Conservation (phyloP, 257 asterid genomes). For the Nicotiana otophora region DNA sequence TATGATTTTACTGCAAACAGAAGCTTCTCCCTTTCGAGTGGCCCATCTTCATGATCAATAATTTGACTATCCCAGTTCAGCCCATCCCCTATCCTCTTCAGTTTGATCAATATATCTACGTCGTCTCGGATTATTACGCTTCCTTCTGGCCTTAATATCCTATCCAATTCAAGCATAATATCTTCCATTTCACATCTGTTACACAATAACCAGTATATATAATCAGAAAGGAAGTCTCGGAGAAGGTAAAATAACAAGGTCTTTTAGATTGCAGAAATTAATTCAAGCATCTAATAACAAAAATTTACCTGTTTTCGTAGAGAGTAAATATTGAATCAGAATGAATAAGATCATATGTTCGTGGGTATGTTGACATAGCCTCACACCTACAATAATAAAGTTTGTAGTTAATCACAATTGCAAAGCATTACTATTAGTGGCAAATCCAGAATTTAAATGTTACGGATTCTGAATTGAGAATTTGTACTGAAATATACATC, state of each 20-base stretch:
- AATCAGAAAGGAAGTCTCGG: background rate
- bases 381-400: slow-evolving; percentile 49
- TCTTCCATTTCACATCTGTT: slow-evolving; percentile 71
- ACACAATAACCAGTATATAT: background rate
- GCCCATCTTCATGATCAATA: slow-evolving; percentile 85
- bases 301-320: slow-evolving; percentile 47
- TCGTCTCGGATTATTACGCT: slow-evolving; percentile 73
- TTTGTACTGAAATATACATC: background rate
- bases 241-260: background rate
- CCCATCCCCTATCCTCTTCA: slow-evolving; percentile 66
- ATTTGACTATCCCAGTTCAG: slow-evolving; percentile 75
- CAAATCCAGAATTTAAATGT: background rate
- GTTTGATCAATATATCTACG: slow-evolving; percentile 54
- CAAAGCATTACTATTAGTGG: background rate
- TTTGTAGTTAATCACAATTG: background rate
- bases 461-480: background rate
- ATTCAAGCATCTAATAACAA: background rate
- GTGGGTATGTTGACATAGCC: slow-evolving; percentile 89
- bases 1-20: slow-evolving; percentile 66
- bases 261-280: background rate
- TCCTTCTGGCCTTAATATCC: slow-evolving; percentile 80
- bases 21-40: slow-evolving; percentile 68
- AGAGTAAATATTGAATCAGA: slow-evolving; percentile 68
- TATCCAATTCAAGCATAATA: slow-evolving; percentile 68
- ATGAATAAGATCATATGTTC: slow-evolving; percentile 83